phyloP scores from a whole-genome alignment of 108 stramenopile genomes.

The Fragilariopsis cylindrus region DNA sequence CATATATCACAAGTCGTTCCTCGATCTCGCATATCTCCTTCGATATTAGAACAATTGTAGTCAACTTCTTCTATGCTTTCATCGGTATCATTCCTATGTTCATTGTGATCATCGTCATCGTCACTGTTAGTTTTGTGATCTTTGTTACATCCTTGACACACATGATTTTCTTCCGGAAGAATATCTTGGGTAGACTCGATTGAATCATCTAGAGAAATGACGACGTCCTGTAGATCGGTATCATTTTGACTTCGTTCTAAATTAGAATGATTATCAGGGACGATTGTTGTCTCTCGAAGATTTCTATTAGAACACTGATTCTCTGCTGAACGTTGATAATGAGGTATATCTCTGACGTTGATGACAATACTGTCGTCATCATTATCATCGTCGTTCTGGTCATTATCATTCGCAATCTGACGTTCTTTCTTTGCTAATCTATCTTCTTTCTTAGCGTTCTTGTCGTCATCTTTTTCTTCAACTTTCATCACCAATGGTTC shows the following conservation, averaged over 20 bases:
- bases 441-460: background rate
- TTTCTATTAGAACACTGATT: background rate
- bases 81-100: background rate
- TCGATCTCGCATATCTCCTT: slow-evolving; percentile 17
- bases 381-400: background rate
- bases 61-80: background rate
- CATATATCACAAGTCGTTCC: slow-evolving; percentile 54
- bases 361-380: background rate
- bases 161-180: background rate
- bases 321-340: slow-evolving; percentile 2
- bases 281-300: background rate
- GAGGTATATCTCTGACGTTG: background rate
- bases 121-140: background rate
- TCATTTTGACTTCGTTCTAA: background rate
- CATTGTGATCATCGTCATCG: background rate
- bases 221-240: background rate
- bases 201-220: background rate
- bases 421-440: background rate
- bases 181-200: background rate
- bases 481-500: slow-evolving; percentile 12
- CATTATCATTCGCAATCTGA: background rate
- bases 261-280: background rate
- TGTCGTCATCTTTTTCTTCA: slow-evolving; percentile 18
- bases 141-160: background rate
- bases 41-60: slow-evolving; percentile 17